These are phyloP conservation scores for Corylus heterophylla DNA, from an alignment of 306 rosid genomes.

Conservation along the genomic window DNA sequence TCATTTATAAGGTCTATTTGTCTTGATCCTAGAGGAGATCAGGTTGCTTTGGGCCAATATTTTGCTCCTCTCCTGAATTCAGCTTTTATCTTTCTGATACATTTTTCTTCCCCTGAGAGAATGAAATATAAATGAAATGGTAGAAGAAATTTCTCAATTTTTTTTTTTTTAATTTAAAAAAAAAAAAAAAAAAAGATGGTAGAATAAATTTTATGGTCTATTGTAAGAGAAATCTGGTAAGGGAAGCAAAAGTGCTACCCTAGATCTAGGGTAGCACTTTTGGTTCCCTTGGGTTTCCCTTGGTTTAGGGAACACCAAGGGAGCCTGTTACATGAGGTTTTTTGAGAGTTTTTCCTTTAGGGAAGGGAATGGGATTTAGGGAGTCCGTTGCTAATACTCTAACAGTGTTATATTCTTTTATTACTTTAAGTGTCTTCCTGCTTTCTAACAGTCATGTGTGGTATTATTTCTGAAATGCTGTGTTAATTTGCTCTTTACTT, in stretches of 20 bases:
- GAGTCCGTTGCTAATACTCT: too few relatives aligned
- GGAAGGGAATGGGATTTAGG: too few relatives aligned
- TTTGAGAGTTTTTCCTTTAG: too few relatives aligned
- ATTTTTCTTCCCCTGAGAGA: neutral
- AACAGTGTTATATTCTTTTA: neutral
- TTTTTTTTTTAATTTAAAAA: too few relatives aligned
- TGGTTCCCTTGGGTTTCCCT: too few relatives aligned
- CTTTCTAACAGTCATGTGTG: constrained; percentile 15
- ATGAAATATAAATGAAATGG: neutral
- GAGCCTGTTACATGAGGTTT: too few relatives aligned
- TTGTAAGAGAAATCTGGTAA: neutral
- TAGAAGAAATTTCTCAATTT: neutral
- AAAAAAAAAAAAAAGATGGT: neutral
- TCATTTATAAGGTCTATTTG: neutral
- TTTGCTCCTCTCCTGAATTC: neutral
- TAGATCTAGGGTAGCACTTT: too few relatives aligned
- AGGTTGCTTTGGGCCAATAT: neutral
- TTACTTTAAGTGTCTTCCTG: neutral
- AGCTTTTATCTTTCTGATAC: neutral
- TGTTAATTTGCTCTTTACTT: constrained; percentile 32
- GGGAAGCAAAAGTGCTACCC: too few relatives aligned
- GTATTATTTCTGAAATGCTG: constrained; percentile 18
- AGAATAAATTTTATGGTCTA: neutral
- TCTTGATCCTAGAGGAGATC: neutral
- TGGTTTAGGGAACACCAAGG: too few relatives aligned